Conservation (phyloP, 148 eudicot genomes). For the Linanthus parryae region DNA sequence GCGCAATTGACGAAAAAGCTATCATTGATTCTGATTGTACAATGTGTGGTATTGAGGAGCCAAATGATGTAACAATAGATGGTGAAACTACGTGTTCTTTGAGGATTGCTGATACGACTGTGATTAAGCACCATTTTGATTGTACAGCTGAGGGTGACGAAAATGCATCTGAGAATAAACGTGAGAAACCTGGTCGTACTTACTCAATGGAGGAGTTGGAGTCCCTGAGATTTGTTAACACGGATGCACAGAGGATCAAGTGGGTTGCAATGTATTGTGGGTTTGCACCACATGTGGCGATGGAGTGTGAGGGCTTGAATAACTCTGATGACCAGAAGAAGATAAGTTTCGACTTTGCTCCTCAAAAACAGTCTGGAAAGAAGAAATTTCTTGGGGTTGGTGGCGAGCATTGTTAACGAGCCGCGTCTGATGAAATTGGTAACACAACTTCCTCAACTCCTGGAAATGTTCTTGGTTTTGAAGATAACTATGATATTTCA, state of each 20-base stretch:
- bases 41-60: too few relatives aligned
- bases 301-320: constrained; percentile 49
- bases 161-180: constrained; percentile 8
- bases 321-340: constrained; percentile 24
- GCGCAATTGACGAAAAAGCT: too few relatives aligned
- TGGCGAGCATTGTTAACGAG: constrained; percentile 42
- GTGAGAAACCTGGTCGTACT: constrained; percentile 15
- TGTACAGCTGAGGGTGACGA: too few relatives aligned
- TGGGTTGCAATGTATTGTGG: constrained; percentile 42
- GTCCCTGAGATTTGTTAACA: constrained; percentile 31
- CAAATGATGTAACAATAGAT: too few relatives aligned
- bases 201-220: constrained; percentile 41
- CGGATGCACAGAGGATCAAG: constrained; percentile 36
- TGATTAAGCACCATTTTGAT: background rate
- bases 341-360: constrained; percentile 23
- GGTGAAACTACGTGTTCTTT: too few relatives aligned
- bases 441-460: constrained; percentile 16
- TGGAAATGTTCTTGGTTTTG: constrained; percentile 36
- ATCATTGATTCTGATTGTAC: too few relatives aligned
- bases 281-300: constrained; percentile 23
- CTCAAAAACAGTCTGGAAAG: constrained; percentile 20
- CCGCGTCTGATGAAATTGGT: constrained; percentile 26
- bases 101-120: background rate
- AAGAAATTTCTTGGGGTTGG: too few relatives aligned
- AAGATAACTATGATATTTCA: too few relatives aligned